Conservation (phyloP, 805 yeast species). For the Candida sanyiensis region DNA sequence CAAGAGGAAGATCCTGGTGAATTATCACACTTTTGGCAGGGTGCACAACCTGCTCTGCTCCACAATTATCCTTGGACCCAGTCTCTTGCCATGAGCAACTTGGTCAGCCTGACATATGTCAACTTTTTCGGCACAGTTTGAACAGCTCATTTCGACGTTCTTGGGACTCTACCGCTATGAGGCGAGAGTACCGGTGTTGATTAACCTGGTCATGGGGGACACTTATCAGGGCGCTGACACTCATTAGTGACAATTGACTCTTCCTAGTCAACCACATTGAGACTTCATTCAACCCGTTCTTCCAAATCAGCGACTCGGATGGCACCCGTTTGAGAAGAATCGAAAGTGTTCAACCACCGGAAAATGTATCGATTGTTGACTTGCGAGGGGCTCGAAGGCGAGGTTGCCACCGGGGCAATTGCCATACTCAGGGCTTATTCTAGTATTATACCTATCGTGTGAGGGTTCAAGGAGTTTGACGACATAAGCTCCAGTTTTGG, state of each 20-base stretch:
- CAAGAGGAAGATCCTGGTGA: too few relatives aligned
- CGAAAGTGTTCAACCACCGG: background rate
- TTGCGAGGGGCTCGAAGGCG: background rate
- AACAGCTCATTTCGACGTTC: background rate
- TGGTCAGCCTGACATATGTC: conserved; percentile 1
- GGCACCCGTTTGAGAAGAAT: background rate
- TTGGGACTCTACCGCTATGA: background rate
- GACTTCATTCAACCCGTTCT: conserved; percentile 5
- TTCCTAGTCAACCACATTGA: conserved; percentile 4
- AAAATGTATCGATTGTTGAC: background rate
- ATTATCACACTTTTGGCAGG: too few relatives aligned
- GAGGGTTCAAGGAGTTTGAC: conserved; percentile 1
- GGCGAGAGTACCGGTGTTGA: background rate
- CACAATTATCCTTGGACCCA: background rate
- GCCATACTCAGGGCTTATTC: background rate
- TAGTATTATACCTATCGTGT: background rate
- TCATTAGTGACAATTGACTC: background rate
- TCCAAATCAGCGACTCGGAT: conserved; percentile 5
- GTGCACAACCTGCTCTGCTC: too few relatives aligned
- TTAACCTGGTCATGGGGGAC: conserved; percentile 1
- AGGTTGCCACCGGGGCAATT: background rate
- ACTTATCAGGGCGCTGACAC: conserved; percentile 1
- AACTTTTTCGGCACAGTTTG: conserved; percentile 4
- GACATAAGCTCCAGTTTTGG: background rate
- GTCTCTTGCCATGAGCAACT: background rate